Conservation (phyloP, 331 rosid genomes). For the Malus hybrid region DNA sequence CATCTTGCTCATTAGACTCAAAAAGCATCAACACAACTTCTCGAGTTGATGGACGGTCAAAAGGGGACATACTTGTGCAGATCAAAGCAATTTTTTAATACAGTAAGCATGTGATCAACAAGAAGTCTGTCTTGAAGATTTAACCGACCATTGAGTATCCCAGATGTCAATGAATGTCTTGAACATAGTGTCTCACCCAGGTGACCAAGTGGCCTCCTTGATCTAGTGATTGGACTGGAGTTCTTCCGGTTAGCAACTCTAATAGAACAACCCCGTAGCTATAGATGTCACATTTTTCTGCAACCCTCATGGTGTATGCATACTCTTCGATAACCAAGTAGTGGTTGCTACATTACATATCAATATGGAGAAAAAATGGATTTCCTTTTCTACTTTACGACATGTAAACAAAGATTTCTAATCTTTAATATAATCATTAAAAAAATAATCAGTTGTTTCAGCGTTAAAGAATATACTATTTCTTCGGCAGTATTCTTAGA, state of each 20-base stretch:
- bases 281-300: constrained; percentile 90
- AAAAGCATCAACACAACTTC: constrained; percentile 77
- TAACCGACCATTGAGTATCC: constrained; percentile 60
- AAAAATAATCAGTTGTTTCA: neutral
- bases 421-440: neutral
- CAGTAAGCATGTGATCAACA: constrained; percentile 68
- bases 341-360: neutral
- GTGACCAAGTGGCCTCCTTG: constrained; percentile 90
- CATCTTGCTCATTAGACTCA: constrained; percentile 58
- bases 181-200: constrained; percentile 53
- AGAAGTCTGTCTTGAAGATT: constrained; percentile 53
- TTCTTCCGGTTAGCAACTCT: constrained; percentile 78
- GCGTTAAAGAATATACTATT: neutral
- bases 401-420: neutral
- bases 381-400: neutral
- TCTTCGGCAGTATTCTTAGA: neutral
- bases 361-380: neutral
- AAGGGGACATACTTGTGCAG: constrained; percentile 66
- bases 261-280: constrained; percentile 93
- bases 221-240: constrained; percentile 88
- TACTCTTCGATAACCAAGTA: constrained; percentile 15
- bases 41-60: constrained; percentile 73
- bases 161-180: constrained; percentile 45
- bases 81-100: constrained; percentile 62
- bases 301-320: constrained; percentile 94